A percentile compares a stretch with the other conserved stretches of the same genome.
Conservation (phyloP, 164 flowering plant species). For the Macadamia tetraphylla region DNA sequence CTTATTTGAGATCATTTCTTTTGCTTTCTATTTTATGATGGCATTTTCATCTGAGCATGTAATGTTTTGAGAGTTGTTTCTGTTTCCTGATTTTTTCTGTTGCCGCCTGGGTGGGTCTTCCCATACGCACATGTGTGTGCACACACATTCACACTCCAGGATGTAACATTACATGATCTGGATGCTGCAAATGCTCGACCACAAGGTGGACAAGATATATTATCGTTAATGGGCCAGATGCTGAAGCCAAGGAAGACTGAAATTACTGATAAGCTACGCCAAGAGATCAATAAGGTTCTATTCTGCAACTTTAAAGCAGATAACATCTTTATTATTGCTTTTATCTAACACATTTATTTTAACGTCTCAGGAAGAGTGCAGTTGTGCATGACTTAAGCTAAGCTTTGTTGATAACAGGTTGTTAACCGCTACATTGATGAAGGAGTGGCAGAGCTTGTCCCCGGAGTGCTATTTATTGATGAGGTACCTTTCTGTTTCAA, state of each 20-base stretch:
- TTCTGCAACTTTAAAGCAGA: constrained; percentile 34
- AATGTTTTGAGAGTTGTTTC: neutral
- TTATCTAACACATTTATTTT: constrained; percentile 39
- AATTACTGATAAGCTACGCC: constrained; percentile 90
- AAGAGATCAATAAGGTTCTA: constrained; percentile 92
- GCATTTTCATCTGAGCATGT: neutral
- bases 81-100: constrained; percentile 1
- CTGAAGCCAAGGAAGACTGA: constrained; percentile 97
- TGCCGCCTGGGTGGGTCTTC: neutral
- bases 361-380: constrained; percentile 18
- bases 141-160: constrained; percentile 21
- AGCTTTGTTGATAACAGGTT: constrained; percentile 45
- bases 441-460: constrained; percentile 97
- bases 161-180: constrained; percentile 57
- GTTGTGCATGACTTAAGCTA: constrained; percentile 8
- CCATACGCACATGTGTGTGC: too few species aligned
- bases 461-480: constrained; percentile 87
- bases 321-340: neutral
- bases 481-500: constrained; percentile 44
- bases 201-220: constrained; percentile 65
- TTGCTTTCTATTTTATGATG: too few species aligned
- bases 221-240: constrained; percentile 76
- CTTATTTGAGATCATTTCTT: too few species aligned
- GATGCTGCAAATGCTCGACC: constrained; percentile 73
- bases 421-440: constrained; percentile 88